A percentile compares a stretch with the other conserved stretches of the same genome.
phyloP scores from a whole-genome alignment of 2,329 filamentous ascomycete species.

The Purpureocillium lavendulum region DNA sequence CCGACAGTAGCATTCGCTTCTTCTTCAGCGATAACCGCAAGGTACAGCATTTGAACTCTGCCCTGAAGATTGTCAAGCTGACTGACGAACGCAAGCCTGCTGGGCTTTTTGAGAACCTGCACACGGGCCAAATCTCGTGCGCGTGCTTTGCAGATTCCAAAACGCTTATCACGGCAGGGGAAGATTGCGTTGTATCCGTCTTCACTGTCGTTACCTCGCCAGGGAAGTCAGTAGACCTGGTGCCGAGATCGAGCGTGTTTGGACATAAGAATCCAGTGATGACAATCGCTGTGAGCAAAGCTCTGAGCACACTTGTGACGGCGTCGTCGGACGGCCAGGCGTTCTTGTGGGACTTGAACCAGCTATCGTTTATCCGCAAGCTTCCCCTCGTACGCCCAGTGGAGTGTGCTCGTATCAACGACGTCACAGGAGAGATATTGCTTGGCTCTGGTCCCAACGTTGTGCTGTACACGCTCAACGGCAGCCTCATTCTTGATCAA shows the following conservation, averaged over 20 bases:
- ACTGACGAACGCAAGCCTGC: conserved; percentile 43
- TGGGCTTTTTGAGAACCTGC: conserved; percentile 87
- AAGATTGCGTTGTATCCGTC: conserved; percentile 84
- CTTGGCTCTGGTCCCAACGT: conserved; percentile 71
- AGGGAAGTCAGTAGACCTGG: conserved; percentile 67
- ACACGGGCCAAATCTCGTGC: conserved; percentile 80
- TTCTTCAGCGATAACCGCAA: conserved; percentile 78
- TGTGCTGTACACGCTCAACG: conserved; percentile 80
- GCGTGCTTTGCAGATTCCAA: conserved; percentile 82
- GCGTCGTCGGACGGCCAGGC: conserved; percentile 74
- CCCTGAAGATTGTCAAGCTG: conserved; percentile 2
- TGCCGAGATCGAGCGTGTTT: conserved; percentile 73
- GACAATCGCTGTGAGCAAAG: conserved; percentile 74
- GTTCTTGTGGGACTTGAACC: conserved; percentile 90
- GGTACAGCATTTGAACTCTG: conserved; percentile 24
- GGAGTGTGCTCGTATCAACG: conserved; percentile 79
- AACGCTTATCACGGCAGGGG: conserved; percentile 83
- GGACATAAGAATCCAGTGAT: conserved; percentile 82
- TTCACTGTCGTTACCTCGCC: conserved; percentile 61
- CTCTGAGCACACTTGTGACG: conserved; percentile 82
- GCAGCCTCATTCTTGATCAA: conserved; percentile 72
- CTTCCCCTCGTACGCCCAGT: conserved; percentile 49
- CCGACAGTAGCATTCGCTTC: conserved; percentile 87
- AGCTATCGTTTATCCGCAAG: conserved; percentile 75
- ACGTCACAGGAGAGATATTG: conserved; percentile 82